These are phyloP conservation scores for Cladosporium austrohemisphaericum DNA, from an alignment of 2,329 filamentous ascomycete genomes.

Conservation along the genomic window DNA sequence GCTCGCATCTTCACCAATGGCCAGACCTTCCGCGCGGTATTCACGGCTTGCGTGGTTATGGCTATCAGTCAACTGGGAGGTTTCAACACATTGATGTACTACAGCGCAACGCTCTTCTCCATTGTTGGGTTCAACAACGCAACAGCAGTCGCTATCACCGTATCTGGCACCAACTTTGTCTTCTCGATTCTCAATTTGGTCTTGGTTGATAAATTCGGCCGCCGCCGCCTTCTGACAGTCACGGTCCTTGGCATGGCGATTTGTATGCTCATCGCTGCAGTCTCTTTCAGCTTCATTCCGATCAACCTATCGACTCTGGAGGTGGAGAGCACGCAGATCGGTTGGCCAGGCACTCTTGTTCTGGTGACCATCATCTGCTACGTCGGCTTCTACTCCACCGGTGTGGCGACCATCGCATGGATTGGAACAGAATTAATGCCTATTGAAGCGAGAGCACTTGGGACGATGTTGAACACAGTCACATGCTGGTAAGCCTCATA, in stretches of 20 bases:
- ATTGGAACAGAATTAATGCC: slow-evolving; percentile 47
- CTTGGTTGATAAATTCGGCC: slow-evolving; percentile 45
- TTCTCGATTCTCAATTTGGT: slow-evolving; percentile 49
- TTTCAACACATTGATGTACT: slow-evolving; percentile 45
- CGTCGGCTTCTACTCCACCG: slow-evolving; percentile 43
- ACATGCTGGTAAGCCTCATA: slow-evolving; percentile 36
- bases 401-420: slow-evolving; percentile 49
- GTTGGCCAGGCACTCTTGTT: slow-evolving; percentile 37
- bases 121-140: slow-evolving; percentile 51
- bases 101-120: slow-evolving; percentile 41
- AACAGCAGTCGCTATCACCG: slow-evolving; percentile 44
- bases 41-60: slow-evolving; percentile 51
- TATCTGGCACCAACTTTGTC: slow-evolving; percentile 48
- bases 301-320: slow-evolving; percentile 42
- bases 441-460: slow-evolving; percentile 48
- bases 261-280: slow-evolving; percentile 40
- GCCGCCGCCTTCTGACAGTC: slow-evolving; percentile 43
- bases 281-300: slow-evolving; percentile 47
- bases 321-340: slow-evolving; percentile 33
- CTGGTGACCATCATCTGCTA: slow-evolving; percentile 45
- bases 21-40: slow-evolving; percentile 44
- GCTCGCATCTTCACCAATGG: slow-evolving; percentile 64
- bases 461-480: slow-evolving; percentile 48
- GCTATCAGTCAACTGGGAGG: slow-evolving; percentile 48
- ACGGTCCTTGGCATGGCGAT: slow-evolving; percentile 46